These are phyloP conservation scores for Combretum micranthum DNA, from an alignment of 345 rosid species.

Conservation along the genomic window DNA sequence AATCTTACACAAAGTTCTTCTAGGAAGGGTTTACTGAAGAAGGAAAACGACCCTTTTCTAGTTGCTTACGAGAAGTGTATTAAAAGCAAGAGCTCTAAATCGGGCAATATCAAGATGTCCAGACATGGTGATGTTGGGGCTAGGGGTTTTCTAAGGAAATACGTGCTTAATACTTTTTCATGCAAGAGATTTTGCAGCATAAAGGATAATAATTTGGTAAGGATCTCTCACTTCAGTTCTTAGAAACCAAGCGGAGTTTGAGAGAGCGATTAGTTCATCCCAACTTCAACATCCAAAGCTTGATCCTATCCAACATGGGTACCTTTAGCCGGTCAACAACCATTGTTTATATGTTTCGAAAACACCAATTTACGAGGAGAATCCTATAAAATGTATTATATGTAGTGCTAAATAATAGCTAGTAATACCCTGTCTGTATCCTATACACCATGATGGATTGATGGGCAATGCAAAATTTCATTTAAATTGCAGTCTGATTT, in stretches of 20 bases:
- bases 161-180: slow-evolving; percentile 17
- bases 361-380: too few species aligned
- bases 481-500: too few species aligned
- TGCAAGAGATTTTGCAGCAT: slow-evolving; percentile 37
- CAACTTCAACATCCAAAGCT: too few species aligned
- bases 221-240: slow-evolving; percentile 23
- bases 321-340: too few species aligned
- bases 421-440: too few species aligned
- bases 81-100: slow-evolving; percentile 7
- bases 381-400: too few species aligned
- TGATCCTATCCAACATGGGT: too few species aligned
- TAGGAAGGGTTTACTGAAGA: slow-evolving; percentile 17
- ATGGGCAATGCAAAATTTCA: too few species aligned
- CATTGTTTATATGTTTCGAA: too few species aligned
- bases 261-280: too few species aligned
- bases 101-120: slow-evolving; percentile 5
- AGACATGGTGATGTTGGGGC: slow-evolving; percentile 1
- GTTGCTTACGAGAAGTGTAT: slow-evolving; percentile 47
- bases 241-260: slow-evolving; percentile 3
- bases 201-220: slow-evolving; percentile 27
- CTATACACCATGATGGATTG: too few species aligned
- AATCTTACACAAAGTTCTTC: slow-evolving; percentile 17
- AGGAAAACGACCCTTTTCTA: slow-evolving; percentile 39
- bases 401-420: too few species aligned
- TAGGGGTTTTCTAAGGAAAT: slow-evolving; percentile 9